A percentile compares a stretch with the other conserved stretches of the same genome.
Evolutionary conservation across 2,329 filamentous ascomycete species (phyloP).

Genomic region (Tolypocladium cylindrosporum): DNA sequence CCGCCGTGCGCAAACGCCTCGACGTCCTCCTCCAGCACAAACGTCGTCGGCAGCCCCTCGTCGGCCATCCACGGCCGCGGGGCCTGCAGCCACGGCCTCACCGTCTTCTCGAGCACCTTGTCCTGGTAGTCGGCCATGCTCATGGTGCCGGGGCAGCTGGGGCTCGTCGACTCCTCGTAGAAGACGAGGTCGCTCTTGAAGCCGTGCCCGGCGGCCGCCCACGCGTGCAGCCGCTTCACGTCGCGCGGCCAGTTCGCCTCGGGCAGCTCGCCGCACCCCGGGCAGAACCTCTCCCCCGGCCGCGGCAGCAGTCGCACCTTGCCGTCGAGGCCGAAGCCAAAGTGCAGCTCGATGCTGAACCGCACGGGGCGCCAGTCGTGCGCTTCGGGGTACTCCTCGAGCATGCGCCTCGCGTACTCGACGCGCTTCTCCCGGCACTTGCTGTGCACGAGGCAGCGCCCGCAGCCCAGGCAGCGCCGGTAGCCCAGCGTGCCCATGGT

Average conservation of each 20-base stretch:
- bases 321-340: slow-evolving; percentile 27
- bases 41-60: slow-evolving; percentile 6
- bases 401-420: slow-evolving; percentile 22
- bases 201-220: slow-evolving; percentile 23
- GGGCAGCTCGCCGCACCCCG: slow-evolving; percentile 12
- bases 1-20: slow-evolving; percentile 25
- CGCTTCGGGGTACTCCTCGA: slow-evolving; percentile 19
- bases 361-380: slow-evolving; percentile 22
- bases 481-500: slow-evolving; percentile 27
- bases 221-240: slow-evolving; percentile 21
- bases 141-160: slow-evolving; percentile 20
- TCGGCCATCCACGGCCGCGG: slow-evolving; percentile 20
- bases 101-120: slow-evolving; percentile 20
- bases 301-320: slow-evolving; percentile 23
- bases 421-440: slow-evolving; percentile 20
- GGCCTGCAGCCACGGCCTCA: slow-evolving; percentile 21
- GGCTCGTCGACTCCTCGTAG: slow-evolving; percentile 24
- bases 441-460: slow-evolving; percentile 18
- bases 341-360: slow-evolving; percentile 27
- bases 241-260: slow-evolving; percentile 22
- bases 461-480: slow-evolving; percentile 22
- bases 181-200: slow-evolving; percentile 28
- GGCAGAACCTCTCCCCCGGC: slow-evolving; percentile 22
- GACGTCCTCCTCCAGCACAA: slow-evolving; percentile 24
- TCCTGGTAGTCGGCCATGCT: slow-evolving; percentile 24